phyloP scores from a whole-genome alignment of 108 stramenopile species.

The Nannochloropsis granulata region DNA sequence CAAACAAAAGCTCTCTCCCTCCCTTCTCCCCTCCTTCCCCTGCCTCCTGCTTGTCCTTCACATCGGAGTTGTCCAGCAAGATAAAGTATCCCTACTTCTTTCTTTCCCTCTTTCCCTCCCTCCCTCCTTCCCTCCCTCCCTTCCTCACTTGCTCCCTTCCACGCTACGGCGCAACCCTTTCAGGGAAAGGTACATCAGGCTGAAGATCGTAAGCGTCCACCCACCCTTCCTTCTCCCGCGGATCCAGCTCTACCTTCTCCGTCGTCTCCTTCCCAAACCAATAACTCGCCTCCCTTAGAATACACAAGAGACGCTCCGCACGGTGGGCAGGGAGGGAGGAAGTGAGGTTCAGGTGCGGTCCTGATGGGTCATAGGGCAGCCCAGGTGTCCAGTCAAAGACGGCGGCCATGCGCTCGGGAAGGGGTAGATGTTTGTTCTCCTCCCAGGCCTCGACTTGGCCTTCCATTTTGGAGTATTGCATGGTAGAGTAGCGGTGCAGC shows the following conservation, averaged over 20 bases:
- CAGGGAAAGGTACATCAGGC: neutral
- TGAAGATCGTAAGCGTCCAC: neutral
- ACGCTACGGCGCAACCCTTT: neutral
- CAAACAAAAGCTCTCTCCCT: too few relatives aligned
- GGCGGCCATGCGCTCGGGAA: neutral
- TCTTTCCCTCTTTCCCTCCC: too few relatives aligned
- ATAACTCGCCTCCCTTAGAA: neutral
- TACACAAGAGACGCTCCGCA: neutral
- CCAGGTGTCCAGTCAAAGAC: neutral
- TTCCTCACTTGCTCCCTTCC: neutral
- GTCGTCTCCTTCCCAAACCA: neutral
- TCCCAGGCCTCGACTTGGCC: neutral
- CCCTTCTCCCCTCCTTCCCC: too few relatives aligned
- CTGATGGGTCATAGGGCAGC: neutral
- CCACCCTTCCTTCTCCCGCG: neutral
- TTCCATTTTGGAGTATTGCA: neutral
- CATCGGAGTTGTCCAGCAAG: too few relatives aligned
- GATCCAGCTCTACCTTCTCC: neutral
- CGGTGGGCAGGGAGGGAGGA: neutral
- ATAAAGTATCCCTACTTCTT: too few relatives aligned
- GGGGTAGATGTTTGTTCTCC: neutral
- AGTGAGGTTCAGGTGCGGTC: neutral
- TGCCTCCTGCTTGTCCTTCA: too few relatives aligned
- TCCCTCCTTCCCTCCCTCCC: too few relatives aligned
- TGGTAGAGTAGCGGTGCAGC: neutral